A percentile compares a stretch with the other conserved stretches of the same genome.
Conservation (phyloP, 148 eudicot genomes). For the Heliosperma pusillum region DNA sequence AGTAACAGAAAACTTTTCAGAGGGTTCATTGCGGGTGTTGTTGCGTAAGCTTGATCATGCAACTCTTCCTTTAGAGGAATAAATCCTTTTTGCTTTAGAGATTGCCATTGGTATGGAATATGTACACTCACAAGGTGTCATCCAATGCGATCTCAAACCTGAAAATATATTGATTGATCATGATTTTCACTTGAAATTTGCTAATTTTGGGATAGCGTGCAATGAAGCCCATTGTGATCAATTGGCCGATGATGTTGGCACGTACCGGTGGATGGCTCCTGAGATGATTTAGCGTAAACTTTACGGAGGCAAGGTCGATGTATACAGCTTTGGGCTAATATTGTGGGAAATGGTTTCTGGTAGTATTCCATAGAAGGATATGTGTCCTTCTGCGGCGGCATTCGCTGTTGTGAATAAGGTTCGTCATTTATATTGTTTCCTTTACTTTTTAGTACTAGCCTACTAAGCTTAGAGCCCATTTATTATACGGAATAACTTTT, state of each 20-base stretch:
- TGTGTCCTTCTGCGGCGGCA: slow-evolving; percentile 93
- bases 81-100: slow-evolving; percentile 56
- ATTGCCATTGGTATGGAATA: slow-evolving; percentile 92
- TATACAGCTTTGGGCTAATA: slow-evolving; percentile 84
- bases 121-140: slow-evolving; percentile 85
- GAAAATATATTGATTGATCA: slow-evolving; percentile 73
- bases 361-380: slow-evolving; percentile 70
- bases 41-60: slow-evolving; percentile 71
- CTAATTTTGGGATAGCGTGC: slow-evolving; percentile 94
- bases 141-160: slow-evolving; percentile 91
- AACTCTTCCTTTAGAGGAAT: slow-evolving; percentile 49
- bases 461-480: neutral
- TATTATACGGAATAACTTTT: too few relatives aligned
- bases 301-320: slow-evolving; percentile 90
- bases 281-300: slow-evolving; percentile 82
- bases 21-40: slow-evolving; percentile 81
- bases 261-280: slow-evolving; percentile 99
- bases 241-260: slow-evolving; percentile 82
- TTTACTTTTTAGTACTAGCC: neutral
- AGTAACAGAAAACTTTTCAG: slow-evolving; percentile 70
- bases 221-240: slow-evolving; percentile 71
- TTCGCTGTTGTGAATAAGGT: slow-evolving; percentile 96
- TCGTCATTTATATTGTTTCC: neutral
- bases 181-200: slow-evolving; percentile 68
- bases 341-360: slow-evolving; percentile 86